Evolutionary conservation across 2,329 filamentous ascomycete genomes (phyloP).

Genomic region (Exophiala sp.): DNA sequence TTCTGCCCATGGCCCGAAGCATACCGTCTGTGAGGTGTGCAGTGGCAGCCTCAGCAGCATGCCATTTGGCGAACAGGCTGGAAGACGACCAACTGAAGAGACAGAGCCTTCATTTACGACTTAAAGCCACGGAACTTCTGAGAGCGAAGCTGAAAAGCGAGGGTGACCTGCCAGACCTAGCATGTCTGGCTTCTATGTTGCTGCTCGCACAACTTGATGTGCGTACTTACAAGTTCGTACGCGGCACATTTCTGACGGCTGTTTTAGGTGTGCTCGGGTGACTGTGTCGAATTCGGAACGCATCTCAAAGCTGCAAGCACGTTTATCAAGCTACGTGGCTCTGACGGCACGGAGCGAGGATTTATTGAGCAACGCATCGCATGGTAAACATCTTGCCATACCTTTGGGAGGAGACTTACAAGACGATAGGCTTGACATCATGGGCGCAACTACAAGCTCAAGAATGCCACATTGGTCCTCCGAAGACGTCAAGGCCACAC

Average conservation of each 20-base stretch:
- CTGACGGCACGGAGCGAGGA: background rate
- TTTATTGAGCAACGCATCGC: background rate
- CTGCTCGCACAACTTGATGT: background rate
- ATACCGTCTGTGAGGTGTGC: background rate
- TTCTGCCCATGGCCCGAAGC: background rate
- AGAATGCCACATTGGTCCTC: background rate
- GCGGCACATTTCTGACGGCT: background rate
- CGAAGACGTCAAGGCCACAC: background rate
- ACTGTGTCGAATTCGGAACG: background rate
- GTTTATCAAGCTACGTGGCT: background rate
- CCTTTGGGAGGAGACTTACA: background rate
- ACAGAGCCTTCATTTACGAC: background rate
- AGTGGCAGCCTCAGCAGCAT: background rate
- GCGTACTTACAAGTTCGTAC: background rate
- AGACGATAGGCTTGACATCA: background rate
- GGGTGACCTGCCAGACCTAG: background rate
- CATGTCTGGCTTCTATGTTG: background rate
- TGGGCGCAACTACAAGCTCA: background rate
- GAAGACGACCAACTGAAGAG: background rate
- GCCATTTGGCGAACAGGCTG: background rate
- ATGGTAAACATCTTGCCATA: background rate
- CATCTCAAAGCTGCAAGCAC: background rate
- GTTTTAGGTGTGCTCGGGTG: background rate
- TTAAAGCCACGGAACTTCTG: background rate
- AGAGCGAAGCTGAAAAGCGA: background rate